Evolutionary conservation across 2,329 filamentous ascomycete species (phyloP), one percentile per base, ranked within the genome.

Genomic region (Ceratocystis colombiana): DNA sequence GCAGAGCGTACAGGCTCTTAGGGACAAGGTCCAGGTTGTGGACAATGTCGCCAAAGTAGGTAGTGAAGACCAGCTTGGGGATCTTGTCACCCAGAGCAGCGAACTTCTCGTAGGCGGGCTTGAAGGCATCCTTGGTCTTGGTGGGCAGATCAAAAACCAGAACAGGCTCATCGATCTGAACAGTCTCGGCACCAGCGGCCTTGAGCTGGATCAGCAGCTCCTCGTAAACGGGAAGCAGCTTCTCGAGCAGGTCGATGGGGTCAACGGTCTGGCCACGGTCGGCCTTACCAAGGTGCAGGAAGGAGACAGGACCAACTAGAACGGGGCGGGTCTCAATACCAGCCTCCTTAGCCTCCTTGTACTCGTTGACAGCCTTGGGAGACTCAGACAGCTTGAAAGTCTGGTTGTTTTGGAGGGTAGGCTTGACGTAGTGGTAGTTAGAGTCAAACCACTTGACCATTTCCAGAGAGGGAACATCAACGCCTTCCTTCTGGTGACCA

Each of bases 401-500:
- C 85, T 99, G 94, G 84, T 89, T 88, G 81, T 96, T 88, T 80
- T 96, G 91, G 72, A 99, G 86, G 70, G 94, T 96, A 71, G 94
- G 94, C 87, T 97, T 97, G 81, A 97, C 94, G 79, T 99, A 99
- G 85, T 97, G 94, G 88, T 99, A 99, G 88, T 99, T 99, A 71
- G 91, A 96, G 84, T 99, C 94, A 77, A 99, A 99, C 94, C 94
- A 99, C 85, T 99, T 99, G 74, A 99, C 94, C 94, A 99, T 99
- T 85, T 99, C 94, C 79, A 96, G 82, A 75, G 84, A 85, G 73
- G 93, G 90, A 71, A 97, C 94, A 79, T 99, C 94, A 73, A 97
- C 84, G 78, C 89, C 85, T 75, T 87, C 85, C 86, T 90, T 95
- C 82, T 99, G 94, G 81, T 95, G 92, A 76, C 94, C 94, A 87